phyloP scores from a whole-genome alignment of 2,329 filamentous ascomycete genomes.

The Phyllosticta citribraziliensis region DNA sequence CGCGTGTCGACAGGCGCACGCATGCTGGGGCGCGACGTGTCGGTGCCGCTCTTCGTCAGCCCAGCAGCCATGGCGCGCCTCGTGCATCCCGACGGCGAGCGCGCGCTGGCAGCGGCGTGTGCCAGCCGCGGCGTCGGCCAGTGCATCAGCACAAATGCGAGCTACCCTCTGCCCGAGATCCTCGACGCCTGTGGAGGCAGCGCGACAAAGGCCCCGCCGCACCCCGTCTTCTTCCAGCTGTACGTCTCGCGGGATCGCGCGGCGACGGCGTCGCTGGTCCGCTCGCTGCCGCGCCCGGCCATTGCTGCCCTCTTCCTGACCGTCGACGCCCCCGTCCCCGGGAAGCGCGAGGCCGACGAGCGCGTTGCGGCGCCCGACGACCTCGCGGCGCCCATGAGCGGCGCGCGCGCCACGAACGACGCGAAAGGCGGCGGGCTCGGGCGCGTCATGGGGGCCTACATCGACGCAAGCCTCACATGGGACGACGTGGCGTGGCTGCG shows the following conservation, averaged over 20 bases:
- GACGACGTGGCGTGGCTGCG: conserved; percentile 34
- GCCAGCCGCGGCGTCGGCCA: conserved; percentile 18
- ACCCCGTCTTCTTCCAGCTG: conserved; percentile 48
- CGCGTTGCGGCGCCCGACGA: conserved; percentile 35
- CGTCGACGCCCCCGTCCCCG: conserved; percentile 47
- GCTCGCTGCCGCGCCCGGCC: conserved; percentile 30
- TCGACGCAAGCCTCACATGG: conserved; percentile 45
- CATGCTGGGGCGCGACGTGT: conserved; percentile 23
- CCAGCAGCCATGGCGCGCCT: conserved; percentile 29
- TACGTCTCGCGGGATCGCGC: conserved; percentile 50
- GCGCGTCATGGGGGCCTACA: conserved; percentile 47
- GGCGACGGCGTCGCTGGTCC: conserved; percentile 42
- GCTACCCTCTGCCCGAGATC: conserved; percentile 18
- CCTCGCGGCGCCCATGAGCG: conserved; percentile 40
- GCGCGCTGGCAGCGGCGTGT: conserved; percentile 23
- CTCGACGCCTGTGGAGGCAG: not conserved
- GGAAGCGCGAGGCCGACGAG: conserved; percentile 44
- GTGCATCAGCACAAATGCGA: conserved; percentile 23
- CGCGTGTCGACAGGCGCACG: conserved; percentile 24
- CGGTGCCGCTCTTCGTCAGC: conserved; percentile 26
- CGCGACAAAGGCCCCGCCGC: conserved; percentile 7
- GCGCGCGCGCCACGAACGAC: conserved; percentile 41
- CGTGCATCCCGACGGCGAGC: conserved; percentile 29
- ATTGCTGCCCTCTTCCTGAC: conserved; percentile 49
- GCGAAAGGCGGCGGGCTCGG: conserved; percentile 47